phyloP scores from a whole-genome alignment of 2,329 filamentous ascomycete species.

The Claviceps maximensis region DNA sequence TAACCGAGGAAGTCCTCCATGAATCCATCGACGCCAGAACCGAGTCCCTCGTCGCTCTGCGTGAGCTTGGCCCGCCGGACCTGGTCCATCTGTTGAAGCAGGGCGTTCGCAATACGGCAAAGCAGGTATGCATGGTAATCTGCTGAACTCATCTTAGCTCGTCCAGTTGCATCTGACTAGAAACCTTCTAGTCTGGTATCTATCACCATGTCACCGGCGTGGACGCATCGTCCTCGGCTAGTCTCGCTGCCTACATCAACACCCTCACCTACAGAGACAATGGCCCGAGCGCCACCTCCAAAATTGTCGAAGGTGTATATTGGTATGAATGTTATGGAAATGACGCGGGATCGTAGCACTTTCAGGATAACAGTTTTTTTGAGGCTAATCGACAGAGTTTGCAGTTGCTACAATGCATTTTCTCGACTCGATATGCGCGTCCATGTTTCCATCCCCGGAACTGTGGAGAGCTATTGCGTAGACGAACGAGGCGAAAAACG shows the following conservation, averaged over 20 bases:
- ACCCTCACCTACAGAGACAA: slow-evolving; percentile 84
- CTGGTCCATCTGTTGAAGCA: slow-evolving; percentile 87
- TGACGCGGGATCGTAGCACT: not conserved
- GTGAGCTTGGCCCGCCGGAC: slow-evolving; percentile 91
- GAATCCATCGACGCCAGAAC: slow-evolving; percentile 87
- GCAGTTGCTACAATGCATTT: slow-evolving; percentile 93
- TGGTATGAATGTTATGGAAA: slow-evolving; percentile 54
- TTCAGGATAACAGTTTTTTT: no score
- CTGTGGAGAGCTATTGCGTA: slow-evolving; percentile 92
- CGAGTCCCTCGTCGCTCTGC: slow-evolving; percentile 70
- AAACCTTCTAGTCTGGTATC: slow-evolving; percentile 54
- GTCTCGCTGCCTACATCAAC: slow-evolving; percentile 95
- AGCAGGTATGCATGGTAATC: slow-evolving; percentile 30
- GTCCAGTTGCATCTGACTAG: slow-evolving; percentile 8
- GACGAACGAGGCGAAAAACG: slow-evolving; percentile 94
- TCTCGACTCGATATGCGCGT: slow-evolving; percentile 97
- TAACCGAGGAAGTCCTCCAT: slow-evolving; percentile 86
- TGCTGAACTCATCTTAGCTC: not conserved
- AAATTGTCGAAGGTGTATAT: slow-evolving; percentile 88
- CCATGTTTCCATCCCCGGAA: slow-evolving; percentile 91
- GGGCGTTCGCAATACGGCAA: slow-evolving; percentile 40
- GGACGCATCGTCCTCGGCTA: slow-evolving; percentile 94
- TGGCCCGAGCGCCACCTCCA: slow-evolving; percentile 56
- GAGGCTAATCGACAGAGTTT: not conserved
- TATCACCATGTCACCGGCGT: slow-evolving; percentile 98